Percentiles rank a stretch among this genome's conserved stretches.
Evolutionary conservation across 129 eudicot genomes (phyloP).

Genomic region (Flaveria linearis): DNA sequence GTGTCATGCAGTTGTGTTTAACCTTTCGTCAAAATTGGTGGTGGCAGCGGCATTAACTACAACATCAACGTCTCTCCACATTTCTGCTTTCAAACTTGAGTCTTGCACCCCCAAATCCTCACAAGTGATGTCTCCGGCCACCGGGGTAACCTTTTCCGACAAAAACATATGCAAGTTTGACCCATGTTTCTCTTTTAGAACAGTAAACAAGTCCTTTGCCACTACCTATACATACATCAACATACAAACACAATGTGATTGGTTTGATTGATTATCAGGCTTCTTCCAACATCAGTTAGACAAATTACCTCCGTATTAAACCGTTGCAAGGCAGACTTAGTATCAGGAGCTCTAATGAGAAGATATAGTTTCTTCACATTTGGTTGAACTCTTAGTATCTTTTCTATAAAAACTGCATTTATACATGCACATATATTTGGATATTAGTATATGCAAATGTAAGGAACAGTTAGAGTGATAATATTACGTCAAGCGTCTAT

Average conservation of each 20-base stretch:
- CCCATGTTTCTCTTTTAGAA: conserved; percentile 67
- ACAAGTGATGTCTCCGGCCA: conserved; percentile 74
- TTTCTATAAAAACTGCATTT: conserved; percentile 70
- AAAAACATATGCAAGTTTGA: conserved; percentile 42
- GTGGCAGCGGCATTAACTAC: conserved; percentile 88
- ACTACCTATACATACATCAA: conserved; percentile 39
- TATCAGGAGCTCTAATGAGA: conserved; percentile 72
- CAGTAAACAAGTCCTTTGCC: conserved; percentile 75
- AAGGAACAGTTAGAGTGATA: no score
- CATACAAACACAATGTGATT: no score
- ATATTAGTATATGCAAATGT: no score
- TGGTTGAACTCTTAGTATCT: conserved; percentile 84
- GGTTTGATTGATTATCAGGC: background rate
- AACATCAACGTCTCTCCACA: conserved; percentile 70
- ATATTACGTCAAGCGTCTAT: no score
- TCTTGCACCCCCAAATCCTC: conserved; percentile 72
- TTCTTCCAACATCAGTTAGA: background rate
- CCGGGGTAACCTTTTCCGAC: conserved; percentile 52
- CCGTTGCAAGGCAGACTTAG: conserved; percentile 62
- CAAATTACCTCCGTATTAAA: conserved; percentile 58
- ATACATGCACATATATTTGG: no score
- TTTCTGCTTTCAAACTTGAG: conserved; percentile 46
- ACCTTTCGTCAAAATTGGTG: conserved; percentile 95
- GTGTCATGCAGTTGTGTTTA: background rate
- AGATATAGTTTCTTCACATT: conserved; percentile 84